Evolutionary conservation across 1,284 basidiomycete genomes (phyloP), one percentile per base, ranked within the genome.

Genomic region (Naganishia liquefaciens): DNA sequence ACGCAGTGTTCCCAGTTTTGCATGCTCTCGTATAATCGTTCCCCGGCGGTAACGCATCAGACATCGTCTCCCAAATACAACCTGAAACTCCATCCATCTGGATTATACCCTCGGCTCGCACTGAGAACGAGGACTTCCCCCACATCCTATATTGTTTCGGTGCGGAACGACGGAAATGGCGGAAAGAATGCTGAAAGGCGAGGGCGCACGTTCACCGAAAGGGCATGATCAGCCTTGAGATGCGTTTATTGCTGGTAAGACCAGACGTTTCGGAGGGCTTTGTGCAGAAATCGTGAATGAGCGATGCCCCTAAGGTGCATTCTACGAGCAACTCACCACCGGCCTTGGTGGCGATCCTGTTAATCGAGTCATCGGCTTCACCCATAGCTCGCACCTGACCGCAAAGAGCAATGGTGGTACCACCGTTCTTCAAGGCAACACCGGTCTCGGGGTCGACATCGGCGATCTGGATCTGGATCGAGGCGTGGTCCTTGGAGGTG

Each of bases 401-500:
- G 78, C 88, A 93, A 70, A 99, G 87, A 64, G 94, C 94, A 78
- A 97, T 96, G 70, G 91, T 90, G 71, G 91, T 93, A 72, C 88
- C 88, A 70, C 79, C 74, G 70, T 92, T 93, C 77, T 82, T 82
- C 76, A 94, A 84, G 67, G 93, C 91, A 78, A 88, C 88, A 78
- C 96, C 95, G 37, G 64, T 65, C 71, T 90, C 88, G 72, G 89
- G 87, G 79, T 98, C 94, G 75, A 99, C 95, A 77, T 98, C 95
- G 70, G 85, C 90, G 73, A 99, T 85, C 81, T 87, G 89, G 80
- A 99, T 89, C 81, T 99, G 95, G 76, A 99, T 92, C 52, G 94
- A 97, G 52, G 95, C 93, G 81, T 98, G 93, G 83, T 99, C 95
- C 85, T 99, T 98, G 76, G 95, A 91, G 74, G 91, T 95, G 81